Base-by-base conservation (phyloP, 495 filamentous ascomycete species). In the Rostrohypoxylon terebratum region DNA sequence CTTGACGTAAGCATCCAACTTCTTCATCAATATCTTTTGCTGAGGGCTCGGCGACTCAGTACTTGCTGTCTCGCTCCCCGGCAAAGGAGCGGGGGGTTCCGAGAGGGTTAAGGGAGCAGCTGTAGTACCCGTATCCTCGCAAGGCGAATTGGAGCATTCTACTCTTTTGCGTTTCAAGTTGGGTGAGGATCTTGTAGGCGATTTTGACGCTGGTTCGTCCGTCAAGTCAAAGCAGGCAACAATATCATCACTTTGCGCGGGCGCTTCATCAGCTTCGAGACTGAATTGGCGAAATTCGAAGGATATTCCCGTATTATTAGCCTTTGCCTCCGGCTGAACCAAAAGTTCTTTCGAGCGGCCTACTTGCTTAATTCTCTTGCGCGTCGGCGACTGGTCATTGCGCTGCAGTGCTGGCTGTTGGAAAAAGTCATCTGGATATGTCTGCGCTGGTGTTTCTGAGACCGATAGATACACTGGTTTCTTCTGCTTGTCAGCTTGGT, bases 291-390 rank as follows among this genome's bases (percentile, higher is more conserved):
- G 11, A 23, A 62, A 11, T 55, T 45, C 8, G 34, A 62, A 48
- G 6, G 66, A 62, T 9, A 62, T 28, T 2, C 47, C 48, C 8
- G 23, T 62, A 14, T 36, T 62, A 14, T 36, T 38, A 7, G 7
- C 36, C 18, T 16, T 0, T 11, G 55, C 55, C 4, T 11, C 8
- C 0, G 64, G 1, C 11, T 28, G 2, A 28, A 54, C 1, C 9
- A 68, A 0, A 0, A 55, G 84, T 86, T 18, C 88, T 90, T 70
- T 93, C 77, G 69, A 91, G 79, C 63, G 91, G 88, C 75, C 92
- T 89, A 44, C 88, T 85, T 54, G 83, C 78, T 20, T 77, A 57
- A 38, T 59, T 74, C 66, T 65, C 77, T 47, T 69, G 71, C 42
- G 81, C 77, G 1, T 83, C 76, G 2, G 78, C 77, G 36, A 76